Conservation (phyloP, 345 rosid genomes). For the Anacardium occidentale region DNA sequence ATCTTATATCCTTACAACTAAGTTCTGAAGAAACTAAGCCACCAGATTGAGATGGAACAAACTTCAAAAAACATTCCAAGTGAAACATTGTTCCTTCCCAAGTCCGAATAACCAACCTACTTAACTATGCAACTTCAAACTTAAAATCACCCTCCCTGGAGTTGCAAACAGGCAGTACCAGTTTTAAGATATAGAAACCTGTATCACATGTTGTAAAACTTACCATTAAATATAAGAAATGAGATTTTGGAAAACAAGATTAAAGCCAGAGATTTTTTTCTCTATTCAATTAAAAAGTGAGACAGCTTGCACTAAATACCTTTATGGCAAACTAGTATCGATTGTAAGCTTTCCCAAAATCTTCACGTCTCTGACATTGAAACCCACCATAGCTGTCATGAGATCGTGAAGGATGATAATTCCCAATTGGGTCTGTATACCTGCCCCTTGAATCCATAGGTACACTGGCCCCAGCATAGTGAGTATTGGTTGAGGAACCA, state of each 20-base stretch:
- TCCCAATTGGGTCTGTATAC: constrained; percentile 58
- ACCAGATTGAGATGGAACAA: constrained; percentile 14
- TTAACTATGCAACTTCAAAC: constrained; percentile 31
- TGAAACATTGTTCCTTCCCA: constrained; percentile 15
- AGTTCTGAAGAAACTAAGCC: constrained; percentile 18
- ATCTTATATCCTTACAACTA: constrained; percentile 18
- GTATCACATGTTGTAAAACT: constrained; percentile 10
- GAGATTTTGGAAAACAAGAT: neutral
- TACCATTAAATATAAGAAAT: neutral
- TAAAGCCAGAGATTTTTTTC: constrained; percentile 14
- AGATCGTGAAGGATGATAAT: constrained; percentile 64
- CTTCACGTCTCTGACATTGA: constrained; percentile 79
- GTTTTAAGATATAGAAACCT: too few relatives aligned
- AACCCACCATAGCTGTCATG: constrained; percentile 68
- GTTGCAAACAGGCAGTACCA: neutral
- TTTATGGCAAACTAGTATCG: constrained; percentile 52
- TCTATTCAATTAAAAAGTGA: constrained; percentile 24
- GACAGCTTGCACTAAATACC: constrained; percentile 50
- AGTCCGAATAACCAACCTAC: constrained; percentile 24
- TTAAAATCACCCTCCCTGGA: constrained; percentile 3
- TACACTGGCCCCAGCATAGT: constrained; percentile 50
- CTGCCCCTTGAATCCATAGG: constrained; percentile 64
- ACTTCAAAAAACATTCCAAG: neutral
- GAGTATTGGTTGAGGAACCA: constrained; percentile 51
- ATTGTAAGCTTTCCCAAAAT: constrained; percentile 76